A percentile compares a stretch with the other conserved stretches of the same genome.
Conservation (phyloP, 2,329 filamentous ascomycete genomes). For the Diaporthe velutina region DNA sequence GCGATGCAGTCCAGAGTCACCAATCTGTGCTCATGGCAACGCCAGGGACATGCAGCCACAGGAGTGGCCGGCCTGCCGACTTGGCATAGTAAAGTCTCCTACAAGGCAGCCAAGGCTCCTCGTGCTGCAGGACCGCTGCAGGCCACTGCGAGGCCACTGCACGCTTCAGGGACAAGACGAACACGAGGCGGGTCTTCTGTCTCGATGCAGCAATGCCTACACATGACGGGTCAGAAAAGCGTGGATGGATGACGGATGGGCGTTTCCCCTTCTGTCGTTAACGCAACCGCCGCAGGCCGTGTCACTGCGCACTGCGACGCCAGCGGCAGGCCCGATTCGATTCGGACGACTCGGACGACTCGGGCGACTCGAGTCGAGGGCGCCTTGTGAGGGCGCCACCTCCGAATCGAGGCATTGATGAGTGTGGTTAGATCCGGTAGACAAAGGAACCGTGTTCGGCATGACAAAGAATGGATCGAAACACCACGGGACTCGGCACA, state of each 20-base stretch:
- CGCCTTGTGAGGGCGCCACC: slow-evolving; percentile 17
- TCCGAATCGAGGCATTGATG: slow-evolving; percentile 15
- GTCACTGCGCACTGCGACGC: slow-evolving; percentile 16
- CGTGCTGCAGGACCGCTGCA: slow-evolving; percentile 37
- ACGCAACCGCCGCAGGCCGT: slow-evolving; percentile 24
- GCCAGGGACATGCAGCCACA: slow-evolving; percentile 2
- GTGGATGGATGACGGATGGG: slow-evolving; percentile 18
- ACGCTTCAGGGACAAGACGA: slow-evolving; percentile 45
- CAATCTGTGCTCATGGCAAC: slow-evolving; percentile 36
- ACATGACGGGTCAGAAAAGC: slow-evolving; percentile 38
- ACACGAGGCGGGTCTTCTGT: slow-evolving; percentile 37
- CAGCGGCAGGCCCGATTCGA: slow-evolving; percentile 19
- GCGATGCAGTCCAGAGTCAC: slow-evolving; percentile 35
- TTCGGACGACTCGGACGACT: slow-evolving; percentile 1
- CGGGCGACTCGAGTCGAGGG: slow-evolving; percentile 12
- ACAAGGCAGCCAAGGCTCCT: slow-evolving; percentile 21
- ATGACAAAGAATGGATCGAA: slow-evolving; percentile 32
- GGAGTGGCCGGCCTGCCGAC: slow-evolving; percentile 30
- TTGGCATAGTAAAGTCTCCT: slow-evolving; percentile 22
- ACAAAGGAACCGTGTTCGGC: slow-evolving; percentile 22
- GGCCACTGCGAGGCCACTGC: slow-evolving; percentile 43
- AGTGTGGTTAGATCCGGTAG: slow-evolving; percentile 21
- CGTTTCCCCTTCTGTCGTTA: slow-evolving; percentile 12
- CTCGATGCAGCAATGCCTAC: slow-evolving; percentile 33
- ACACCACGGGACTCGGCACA: slow-evolving; percentile 33